Evolutionary conservation across 2,329 filamentous ascomycete species (phyloP).

Genomic region (Zalaria obscura): DNA sequence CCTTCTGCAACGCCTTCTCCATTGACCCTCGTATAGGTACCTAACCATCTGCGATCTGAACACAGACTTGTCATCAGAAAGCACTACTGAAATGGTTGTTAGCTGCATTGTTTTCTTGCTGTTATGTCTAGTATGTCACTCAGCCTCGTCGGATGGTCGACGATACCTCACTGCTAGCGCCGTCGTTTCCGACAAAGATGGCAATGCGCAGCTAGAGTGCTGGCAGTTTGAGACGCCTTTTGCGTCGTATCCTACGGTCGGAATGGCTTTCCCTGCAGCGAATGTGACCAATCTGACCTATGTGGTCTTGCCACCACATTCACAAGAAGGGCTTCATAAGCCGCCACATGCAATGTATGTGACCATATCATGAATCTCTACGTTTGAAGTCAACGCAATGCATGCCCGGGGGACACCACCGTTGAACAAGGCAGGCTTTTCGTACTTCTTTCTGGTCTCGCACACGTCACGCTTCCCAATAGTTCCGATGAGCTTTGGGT

Average conservation of each 20-base stretch:
- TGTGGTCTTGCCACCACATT: constrained; percentile 21
- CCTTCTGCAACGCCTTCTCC: too few relatives aligned
- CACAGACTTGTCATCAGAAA: too few relatives aligned
- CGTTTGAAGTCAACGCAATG: too few relatives aligned
- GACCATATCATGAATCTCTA: too few relatives aligned
- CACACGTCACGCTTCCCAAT: constrained; percentile 28
- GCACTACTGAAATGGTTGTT: too few relatives aligned
- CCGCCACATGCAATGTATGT: constrained; percentile 18
- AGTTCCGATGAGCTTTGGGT: constrained; percentile 23
- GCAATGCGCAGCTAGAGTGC: background rate
- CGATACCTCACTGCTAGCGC: background rate
- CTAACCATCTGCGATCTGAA: too few relatives aligned
- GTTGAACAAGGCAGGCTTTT: constrained; percentile 6
- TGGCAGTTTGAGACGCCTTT: background rate
- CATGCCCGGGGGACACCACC: background rate
- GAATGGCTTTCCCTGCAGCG: constrained; percentile 3
- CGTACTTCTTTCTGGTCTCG: constrained; percentile 24
- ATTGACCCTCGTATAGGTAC: too few relatives aligned
- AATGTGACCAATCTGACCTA: constrained; percentile 20
- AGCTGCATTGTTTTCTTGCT: too few relatives aligned
- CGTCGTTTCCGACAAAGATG: background rate
- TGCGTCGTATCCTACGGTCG: constrained; percentile 4
- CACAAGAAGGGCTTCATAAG: constrained; percentile 27
- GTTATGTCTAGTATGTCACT: too few relatives aligned
- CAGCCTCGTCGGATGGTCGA: too few relatives aligned